Conservation (phyloP, 208 protist species). For the Trypanosomatidae sp. region DNA sequence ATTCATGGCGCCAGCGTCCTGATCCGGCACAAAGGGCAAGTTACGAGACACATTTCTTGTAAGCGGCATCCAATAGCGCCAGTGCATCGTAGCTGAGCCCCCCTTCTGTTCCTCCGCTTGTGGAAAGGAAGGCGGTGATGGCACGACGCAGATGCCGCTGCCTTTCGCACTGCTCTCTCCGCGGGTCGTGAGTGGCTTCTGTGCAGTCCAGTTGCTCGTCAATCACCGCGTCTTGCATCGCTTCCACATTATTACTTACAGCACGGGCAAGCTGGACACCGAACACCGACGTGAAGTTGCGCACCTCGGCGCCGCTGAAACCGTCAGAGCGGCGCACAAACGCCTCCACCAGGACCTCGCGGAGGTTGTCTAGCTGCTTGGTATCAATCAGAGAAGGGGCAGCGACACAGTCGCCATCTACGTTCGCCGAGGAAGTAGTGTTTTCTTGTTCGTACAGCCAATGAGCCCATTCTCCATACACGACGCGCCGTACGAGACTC, state of each 20-base stretch:
- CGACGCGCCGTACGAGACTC: conserved; percentile 41
- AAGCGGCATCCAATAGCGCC: not conserved
- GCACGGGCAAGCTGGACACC: conserved; percentile 41
- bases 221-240: not conserved
- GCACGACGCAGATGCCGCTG: conserved; percentile 1
- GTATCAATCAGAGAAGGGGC: not conserved
- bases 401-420: not conserved
- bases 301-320: conserved; percentile 58
- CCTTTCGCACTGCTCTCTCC: not conserved
- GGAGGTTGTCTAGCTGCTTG: not conserved
- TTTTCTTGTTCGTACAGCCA: conserved; percentile 36
- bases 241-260: conserved; percentile 4
- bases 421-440: too few relatives aligned
- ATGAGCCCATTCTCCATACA: conserved; percentile 60
- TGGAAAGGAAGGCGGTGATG: conserved; percentile 6
- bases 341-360: conserved; percentile 25
- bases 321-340: conserved; percentile 52
- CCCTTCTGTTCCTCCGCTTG: not conserved
- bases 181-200: not conserved
- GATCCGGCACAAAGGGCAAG: not conserved
- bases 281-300: conserved; percentile 53
- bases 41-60: not conserved
- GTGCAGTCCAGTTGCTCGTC: not conserved
- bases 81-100: conserved; percentile 1
- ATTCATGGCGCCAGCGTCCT: not conserved